Conservation (phyloP, 805 yeast species). For the Saccharomycopsis babjevae region DNA sequence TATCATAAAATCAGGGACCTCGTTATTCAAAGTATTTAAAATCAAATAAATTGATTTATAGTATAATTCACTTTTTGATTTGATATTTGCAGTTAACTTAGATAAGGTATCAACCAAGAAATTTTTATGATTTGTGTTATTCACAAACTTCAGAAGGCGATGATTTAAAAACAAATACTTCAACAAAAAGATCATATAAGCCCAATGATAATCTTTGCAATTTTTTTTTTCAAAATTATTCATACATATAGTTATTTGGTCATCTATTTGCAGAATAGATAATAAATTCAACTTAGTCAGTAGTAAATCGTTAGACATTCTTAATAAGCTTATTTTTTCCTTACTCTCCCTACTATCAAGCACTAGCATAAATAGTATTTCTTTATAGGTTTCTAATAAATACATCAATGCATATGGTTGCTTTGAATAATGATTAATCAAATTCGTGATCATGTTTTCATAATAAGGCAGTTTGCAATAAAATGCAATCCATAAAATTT, state of each 20-base stretch:
- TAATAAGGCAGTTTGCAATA: not conserved
- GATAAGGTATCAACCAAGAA: not conserved
- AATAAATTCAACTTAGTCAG: not conserved
- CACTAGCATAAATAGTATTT: not conserved
- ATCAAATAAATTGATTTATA: not conserved
- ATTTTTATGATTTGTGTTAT: not conserved
- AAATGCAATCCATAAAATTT: not conserved
- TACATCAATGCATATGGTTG: not conserved
- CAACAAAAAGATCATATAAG: not conserved
- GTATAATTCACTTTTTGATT: not conserved
- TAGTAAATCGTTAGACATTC: not conserved
- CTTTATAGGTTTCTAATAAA: not conserved
- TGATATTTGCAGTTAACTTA: not conserved
- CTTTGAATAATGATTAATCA: not conserved
- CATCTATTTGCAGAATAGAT: constrained; percentile 6
- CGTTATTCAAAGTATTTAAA: not conserved
- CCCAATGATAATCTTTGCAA: not conserved
- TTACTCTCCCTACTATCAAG: not conserved
- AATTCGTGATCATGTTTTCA: not conserved
- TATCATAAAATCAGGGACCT: not conserved
- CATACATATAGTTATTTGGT: not conserved
- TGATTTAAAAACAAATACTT: not conserved
- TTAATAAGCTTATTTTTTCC: not conserved
- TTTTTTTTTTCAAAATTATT: not conserved
- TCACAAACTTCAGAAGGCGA: not conserved